Base-by-base conservation (phyloP, 2,329 filamentous ascomycete genomes). In the Ophiostoma sp. region DNA sequence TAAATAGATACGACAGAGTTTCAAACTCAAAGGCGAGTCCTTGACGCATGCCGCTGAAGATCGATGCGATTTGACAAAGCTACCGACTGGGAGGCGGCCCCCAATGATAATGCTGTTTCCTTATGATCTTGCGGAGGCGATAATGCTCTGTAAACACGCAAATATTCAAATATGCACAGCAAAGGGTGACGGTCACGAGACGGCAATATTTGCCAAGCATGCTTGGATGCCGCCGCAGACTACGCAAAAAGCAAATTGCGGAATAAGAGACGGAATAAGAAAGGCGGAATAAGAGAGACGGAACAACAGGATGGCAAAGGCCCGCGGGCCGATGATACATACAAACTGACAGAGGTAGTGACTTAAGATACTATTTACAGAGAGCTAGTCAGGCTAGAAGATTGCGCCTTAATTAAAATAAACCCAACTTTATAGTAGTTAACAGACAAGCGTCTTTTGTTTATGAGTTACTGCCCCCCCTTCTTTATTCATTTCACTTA, bases 271-370 rank as follows among this genome's bases (percentile, higher is more conserved):
- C 52, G 52, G 7, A 27, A 57, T 17, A 27, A 57, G 23, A 57
- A 31, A 41, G 39, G 15, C 39, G 39, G 39, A 41, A 41, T 41
- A 41, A 41, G 10, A 41, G 11, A 54, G 48, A 3, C 52, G 52
- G 52, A 57, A 15, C 23, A 27, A 57, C 8, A 57, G 52, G 52
- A n/a, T 57, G 52, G 10, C n/a, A 27, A n/a, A 57, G 52, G 52
- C 52, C 52, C 23, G 52, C 52, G 52, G 52, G n/a, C 52, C 52
- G 52, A 57, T 57, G 23, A 57, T 13, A 57, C 52, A 57, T 27
- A 15, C 7, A 57, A 57, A 57, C 23, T 57, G 23, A 13, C 23
- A 13, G 52, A 31, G 23, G 23, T 57, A 31, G 52, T 27, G 4
- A 27, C 52, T 41, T 41, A 2, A 41, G 39, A 4, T 1, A 13